These are phyloP conservation scores for Diaporthe citrichinensis DNA, from an alignment of 2,329 filamentous ascomycete genomes.

Conservation along the genomic window DNA sequence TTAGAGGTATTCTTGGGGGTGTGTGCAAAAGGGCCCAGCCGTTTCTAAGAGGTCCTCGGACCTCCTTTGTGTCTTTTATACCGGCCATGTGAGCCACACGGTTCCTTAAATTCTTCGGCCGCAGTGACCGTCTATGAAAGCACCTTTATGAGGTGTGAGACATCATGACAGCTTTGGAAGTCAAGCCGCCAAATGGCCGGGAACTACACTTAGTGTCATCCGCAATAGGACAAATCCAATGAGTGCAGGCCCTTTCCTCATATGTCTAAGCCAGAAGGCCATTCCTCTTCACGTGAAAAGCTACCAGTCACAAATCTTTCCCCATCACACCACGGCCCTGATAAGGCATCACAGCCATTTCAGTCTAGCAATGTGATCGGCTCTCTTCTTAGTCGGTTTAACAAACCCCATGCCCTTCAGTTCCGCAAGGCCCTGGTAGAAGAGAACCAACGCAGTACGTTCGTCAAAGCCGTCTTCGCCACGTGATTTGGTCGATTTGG, in stretches of 20 bases:
- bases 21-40: constrained; percentile 20
- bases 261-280: neutral
- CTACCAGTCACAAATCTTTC: neutral
- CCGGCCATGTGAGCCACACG: constrained; percentile 27
- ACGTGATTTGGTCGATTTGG: constrained; percentile 44
- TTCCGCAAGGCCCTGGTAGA: constrained; percentile 89
- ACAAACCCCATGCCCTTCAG: constrained; percentile 88
- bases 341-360: constrained; percentile 74
- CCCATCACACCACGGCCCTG: constrained; percentile 10
- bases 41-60: constrained; percentile 11
- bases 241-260: neutral
- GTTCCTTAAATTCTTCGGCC: constrained; percentile 14
- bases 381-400: constrained; percentile 90
- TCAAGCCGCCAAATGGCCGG: constrained; percentile 26
- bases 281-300: constrained; percentile 22
- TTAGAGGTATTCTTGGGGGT: constrained; percentile 3
- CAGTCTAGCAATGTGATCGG: constrained; percentile 92
- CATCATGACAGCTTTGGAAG: constrained; percentile 29
- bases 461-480: constrained; percentile 61
- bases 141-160: constrained; percentile 35
- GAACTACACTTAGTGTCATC: constrained; percentile 28
- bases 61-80: constrained; percentile 34
- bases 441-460: constrained; percentile 77
- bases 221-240: constrained; percentile 29
- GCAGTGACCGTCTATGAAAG: constrained; percentile 26